Conservation (phyloP, 192 early-diverging fungal species). For the Coemansia interrupta region DNA sequence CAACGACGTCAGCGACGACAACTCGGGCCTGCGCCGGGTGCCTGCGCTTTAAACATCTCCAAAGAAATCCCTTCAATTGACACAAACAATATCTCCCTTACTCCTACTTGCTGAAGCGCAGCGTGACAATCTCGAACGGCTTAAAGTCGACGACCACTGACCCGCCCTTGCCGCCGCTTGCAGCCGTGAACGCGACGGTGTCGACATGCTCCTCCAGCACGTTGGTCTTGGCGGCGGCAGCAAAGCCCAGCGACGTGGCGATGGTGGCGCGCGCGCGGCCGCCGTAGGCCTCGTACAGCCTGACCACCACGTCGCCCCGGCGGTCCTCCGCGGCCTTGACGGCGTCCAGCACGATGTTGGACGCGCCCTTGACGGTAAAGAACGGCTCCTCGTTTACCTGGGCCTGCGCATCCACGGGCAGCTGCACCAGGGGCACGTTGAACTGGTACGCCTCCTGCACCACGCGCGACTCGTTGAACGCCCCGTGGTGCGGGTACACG, state of each 20-base stretch:
- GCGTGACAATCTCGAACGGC: constrained; percentile 41
- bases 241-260: constrained; percentile 14
- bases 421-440: constrained; percentile 71
- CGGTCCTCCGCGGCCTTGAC: constrained; percentile 85
- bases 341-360: constrained; percentile 87
- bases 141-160: constrained; percentile 20
- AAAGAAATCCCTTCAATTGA: too few species aligned
- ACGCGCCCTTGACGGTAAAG: constrained; percentile 22
- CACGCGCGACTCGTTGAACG: constrained; percentile 79
- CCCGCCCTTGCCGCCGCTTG: neutral
- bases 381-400: constrained; percentile 7
- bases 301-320: constrained; percentile 65
- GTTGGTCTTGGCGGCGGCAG: constrained; percentile 21
- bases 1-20: too few species aligned
- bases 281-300: constrained; percentile 91
- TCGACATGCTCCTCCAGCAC: constrained; percentile 34
- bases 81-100: neutral
- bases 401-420: constrained; percentile 28
- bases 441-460: constrained; percentile 87
- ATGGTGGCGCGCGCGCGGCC: constrained; percentile 54
- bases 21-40: too few species aligned
- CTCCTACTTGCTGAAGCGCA: constrained; percentile 3
- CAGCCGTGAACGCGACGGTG: constrained; percentile 1
- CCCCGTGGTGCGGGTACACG: constrained; percentile 80
- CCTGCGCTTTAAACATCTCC: neutral